A percentile compares a stretch with the other conserved stretches of the same genome.
These are phyloP conservation scores for Rubroboletus satanas DNA, from an alignment of 768 basidiomycete genomes.

Conservation along the genomic window DNA sequence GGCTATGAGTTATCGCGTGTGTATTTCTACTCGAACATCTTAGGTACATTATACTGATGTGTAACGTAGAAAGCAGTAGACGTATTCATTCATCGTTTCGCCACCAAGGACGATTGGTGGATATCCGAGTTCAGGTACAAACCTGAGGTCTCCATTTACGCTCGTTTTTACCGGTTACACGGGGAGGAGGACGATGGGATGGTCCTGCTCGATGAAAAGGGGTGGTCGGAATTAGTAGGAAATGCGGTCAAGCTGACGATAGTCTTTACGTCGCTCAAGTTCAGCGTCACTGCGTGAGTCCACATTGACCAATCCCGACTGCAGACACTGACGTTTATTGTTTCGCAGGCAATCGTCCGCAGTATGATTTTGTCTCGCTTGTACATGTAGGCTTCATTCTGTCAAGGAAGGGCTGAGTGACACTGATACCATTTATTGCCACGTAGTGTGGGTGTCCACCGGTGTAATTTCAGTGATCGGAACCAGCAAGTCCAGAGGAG, in stretches of 20 bases:
- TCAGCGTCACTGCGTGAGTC: constrained; percentile 31
- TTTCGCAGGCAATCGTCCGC: constrained; percentile 26
- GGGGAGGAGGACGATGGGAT: constrained; percentile 33
- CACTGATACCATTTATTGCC: neutral
- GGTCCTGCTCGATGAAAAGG: constrained; percentile 31
- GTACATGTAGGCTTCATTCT: neutral
- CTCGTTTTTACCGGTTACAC: constrained; percentile 31
- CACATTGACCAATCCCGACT: neutral
- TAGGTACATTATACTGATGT: constrained; percentile 7
- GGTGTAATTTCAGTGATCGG: neutral
- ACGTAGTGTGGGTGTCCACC: neutral
- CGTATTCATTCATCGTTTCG: constrained; percentile 32
- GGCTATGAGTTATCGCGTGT: constrained; percentile 32
- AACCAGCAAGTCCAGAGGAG: neutral
- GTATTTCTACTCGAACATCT: constrained; percentile 2
- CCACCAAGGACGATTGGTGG: constrained; percentile 35
- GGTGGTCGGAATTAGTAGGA: constrained; percentile 32
- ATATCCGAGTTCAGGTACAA: constrained; percentile 33
- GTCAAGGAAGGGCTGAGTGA: neutral
- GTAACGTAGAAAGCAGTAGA: constrained; percentile 27
- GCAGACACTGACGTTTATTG: constrained; percentile 8
- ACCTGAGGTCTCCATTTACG: constrained; percentile 33
- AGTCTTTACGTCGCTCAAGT: constrained; percentile 34
- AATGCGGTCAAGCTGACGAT: constrained; percentile 32
- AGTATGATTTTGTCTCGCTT: constrained; percentile 11